A percentile compares a stretch with the other conserved stretches of the same genome.
Conservation (phyloP, 805 yeast genomes). For the Teunomyces cretensis region DNA sequence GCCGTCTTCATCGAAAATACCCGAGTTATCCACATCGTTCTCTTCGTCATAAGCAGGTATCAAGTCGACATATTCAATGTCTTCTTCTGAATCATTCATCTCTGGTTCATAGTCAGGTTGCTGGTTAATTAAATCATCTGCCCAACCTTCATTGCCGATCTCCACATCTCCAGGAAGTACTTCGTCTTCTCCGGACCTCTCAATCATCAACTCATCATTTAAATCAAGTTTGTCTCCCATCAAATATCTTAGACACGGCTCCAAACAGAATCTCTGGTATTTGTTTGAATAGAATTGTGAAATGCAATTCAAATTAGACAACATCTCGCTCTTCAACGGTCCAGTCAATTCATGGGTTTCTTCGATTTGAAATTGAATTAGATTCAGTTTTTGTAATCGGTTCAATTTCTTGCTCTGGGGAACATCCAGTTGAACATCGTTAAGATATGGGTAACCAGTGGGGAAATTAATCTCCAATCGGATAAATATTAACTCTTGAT, state of each 20-base stretch:
- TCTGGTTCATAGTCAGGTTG: constrained; percentile 28
- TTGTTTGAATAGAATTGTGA: constrained; percentile 54
- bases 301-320: constrained; percentile 52
- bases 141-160: constrained; percentile 44
- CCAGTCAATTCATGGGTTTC: constrained; percentile 69
- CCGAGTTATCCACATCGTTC: constrained; percentile 28
- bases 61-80: constrained; percentile 25
- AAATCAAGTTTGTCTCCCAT: constrained; percentile 73
- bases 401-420: constrained; percentile 14
- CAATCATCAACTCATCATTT: constrained; percentile 32
- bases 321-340: constrained; percentile 50
- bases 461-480: constrained; percentile 75
- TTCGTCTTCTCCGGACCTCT: constrained; percentile 18
- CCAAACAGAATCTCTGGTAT: constrained; percentile 67
- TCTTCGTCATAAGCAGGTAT: constrained; percentile 43
- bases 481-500: constrained; percentile 55
- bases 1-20: constrained; percentile 12
- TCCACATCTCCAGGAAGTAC: constrained; percentile 24
- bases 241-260: constrained; percentile 71
- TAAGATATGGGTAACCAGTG: constrained; percentile 61
- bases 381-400: constrained; percentile 20
- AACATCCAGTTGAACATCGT: constrained; percentile 35
- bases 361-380: constrained; percentile 59
- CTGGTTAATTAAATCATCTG: constrained; percentile 39
- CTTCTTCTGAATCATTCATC: constrained; percentile 26